phyloP scores from a whole-genome alignment of 352 stramenopile species.

The Phytopythium cucurbitacearum region DNA sequence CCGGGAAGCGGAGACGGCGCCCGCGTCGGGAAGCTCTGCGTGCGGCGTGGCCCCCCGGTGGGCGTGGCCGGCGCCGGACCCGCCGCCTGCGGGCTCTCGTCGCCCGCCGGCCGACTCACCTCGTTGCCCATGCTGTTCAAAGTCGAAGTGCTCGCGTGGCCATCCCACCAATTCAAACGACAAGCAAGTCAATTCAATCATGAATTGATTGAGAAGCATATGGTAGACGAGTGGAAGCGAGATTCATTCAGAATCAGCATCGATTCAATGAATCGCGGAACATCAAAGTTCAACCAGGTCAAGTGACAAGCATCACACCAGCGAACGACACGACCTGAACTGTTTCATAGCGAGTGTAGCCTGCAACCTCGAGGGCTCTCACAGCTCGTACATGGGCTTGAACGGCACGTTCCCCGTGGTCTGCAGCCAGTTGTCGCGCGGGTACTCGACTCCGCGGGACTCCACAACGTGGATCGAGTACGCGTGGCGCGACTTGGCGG shows the following conservation, averaged over 20 bases:
- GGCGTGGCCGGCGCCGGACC: conserved; percentile 20
- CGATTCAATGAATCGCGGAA: conserved; percentile 1
- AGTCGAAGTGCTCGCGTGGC: too few relatives aligned
- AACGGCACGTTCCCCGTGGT: conserved; percentile 69
- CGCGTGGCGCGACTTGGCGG: conserved; percentile 85
- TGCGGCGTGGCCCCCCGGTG: conserved; percentile 19
- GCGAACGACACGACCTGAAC: too few relatives aligned
- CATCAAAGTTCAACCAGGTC: too few relatives aligned
- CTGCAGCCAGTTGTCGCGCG: conserved; percentile 93
- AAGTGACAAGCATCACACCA: too few relatives aligned
- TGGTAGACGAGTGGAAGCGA: too few relatives aligned
- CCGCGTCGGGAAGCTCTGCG: conserved; percentile 39
- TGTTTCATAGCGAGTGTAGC: too few relatives aligned
- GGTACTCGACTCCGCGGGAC: conserved; percentile 82
- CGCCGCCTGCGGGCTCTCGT: conserved; percentile 13
- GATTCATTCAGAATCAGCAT: too few relatives aligned
- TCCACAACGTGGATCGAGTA: conserved; percentile 97
- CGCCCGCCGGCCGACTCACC: conserved; percentile 26
- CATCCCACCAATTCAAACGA: too few relatives aligned
- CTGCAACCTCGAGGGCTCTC: neutral
- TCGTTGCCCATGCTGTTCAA: conserved; percentile 45
- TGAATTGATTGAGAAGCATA: too few relatives aligned
- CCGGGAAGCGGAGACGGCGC: conserved; percentile 17
- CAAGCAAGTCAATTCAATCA: too few relatives aligned
- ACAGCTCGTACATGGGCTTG: conserved; percentile 49